Evolutionary conservation across 345 rosid species (phyloP).

Genomic region (Citropsis articulata): DNA sequence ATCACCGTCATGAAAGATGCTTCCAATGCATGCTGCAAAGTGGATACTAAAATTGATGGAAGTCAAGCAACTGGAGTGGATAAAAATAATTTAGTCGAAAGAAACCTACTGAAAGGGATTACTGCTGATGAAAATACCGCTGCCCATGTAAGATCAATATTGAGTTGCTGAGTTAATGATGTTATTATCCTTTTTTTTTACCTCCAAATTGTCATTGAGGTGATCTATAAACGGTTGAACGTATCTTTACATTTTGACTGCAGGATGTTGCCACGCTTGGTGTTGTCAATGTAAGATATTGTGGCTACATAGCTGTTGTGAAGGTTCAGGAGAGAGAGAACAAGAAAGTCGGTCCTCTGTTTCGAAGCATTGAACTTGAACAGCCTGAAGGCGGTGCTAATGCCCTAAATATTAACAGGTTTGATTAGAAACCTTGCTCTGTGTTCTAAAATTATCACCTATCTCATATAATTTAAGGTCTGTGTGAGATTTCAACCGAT

Average conservation of each 20-base stretch:
- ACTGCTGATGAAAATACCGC: slow-evolving; percentile 98
- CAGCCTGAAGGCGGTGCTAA: slow-evolving; percentile 98
- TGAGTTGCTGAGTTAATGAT: slow-evolving; percentile 16
- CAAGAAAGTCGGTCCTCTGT: slow-evolving; percentile 42
- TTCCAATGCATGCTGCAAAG: slow-evolving; percentile 69
- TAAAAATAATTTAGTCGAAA: slow-evolving; percentile 54
- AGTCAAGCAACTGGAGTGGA: slow-evolving; percentile 60
- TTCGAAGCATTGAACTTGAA: slow-evolving; percentile 67
- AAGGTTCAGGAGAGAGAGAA: slow-evolving; percentile 61
- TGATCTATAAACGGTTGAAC: slow-evolving; percentile 3
- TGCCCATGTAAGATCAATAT: slow-evolving; percentile 69
- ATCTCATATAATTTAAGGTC: neutral
- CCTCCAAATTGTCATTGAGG: neutral
- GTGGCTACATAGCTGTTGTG: slow-evolving; percentile 80
- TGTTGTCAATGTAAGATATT: slow-evolving; percentile 68
- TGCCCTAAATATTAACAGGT: slow-evolving; percentile 97
- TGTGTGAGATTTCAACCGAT: neutral
- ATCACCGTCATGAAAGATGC: slow-evolving; percentile 62
- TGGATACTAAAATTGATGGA: slow-evolving; percentile 94
- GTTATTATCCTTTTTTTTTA: slow-evolving; percentile 2
- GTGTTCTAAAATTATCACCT: neutral
- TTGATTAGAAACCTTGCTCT: slow-evolving; percentile 1
- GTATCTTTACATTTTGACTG: slow-evolving; percentile 24
- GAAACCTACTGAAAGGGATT: slow-evolving; percentile 92
- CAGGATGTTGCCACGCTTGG: slow-evolving; percentile 91